A percentile compares a stretch with the other conserved stretches of the same genome.
Evolutionary conservation across 2,329 filamentous ascomycete species (phyloP).

Genomic region (Zarea fungicola): DNA sequence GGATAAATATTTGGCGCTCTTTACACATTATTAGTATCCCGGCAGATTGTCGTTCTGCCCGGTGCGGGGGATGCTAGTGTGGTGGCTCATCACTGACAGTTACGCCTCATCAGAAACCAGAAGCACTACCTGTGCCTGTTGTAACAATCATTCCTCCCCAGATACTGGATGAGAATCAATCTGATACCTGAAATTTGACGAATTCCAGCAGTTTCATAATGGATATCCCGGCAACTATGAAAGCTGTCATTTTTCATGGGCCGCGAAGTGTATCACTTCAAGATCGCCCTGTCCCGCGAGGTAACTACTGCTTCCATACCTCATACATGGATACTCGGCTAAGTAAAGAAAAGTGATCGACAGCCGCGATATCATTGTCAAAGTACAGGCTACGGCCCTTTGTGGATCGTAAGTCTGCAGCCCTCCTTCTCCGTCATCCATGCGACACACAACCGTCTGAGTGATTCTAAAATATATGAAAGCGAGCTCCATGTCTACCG

Average conservation of each 20-base stretch:
- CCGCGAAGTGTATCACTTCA: constrained; percentile 70
- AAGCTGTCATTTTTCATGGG: constrained; percentile 82
- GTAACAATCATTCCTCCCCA: too few species aligned
- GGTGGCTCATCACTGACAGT: background rate
- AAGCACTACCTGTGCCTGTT: too few species aligned
- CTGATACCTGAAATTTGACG: background rate
- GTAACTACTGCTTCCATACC: constrained; percentile 22
- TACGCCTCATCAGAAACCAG: constrained; percentile 7
- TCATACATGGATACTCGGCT: constrained; percentile 14
- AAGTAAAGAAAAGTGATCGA: constrained; percentile 50
- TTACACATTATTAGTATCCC: too few species aligned
- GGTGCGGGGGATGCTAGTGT: constrained; percentile 9
- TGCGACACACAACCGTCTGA: too few species aligned
- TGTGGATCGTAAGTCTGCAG: constrained; percentile 72
- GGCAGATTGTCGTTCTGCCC: too few species aligned
- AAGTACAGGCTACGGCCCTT: constrained; percentile 75
- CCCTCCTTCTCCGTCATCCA: background rate
- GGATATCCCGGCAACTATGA: constrained; percentile 58
- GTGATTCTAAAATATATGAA: background rate
- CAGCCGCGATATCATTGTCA: constrained; percentile 72
- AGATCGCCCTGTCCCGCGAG: constrained; percentile 70
- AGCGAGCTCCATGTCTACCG: constrained; percentile 85
- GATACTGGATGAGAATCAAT: background rate
- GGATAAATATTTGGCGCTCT: too few species aligned
- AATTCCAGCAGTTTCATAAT: constrained; percentile 17